These are phyloP conservation scores for Blastocystis sp. DNA, from an alignment of 352 stramenopile species.

Conservation along the genomic window DNA sequence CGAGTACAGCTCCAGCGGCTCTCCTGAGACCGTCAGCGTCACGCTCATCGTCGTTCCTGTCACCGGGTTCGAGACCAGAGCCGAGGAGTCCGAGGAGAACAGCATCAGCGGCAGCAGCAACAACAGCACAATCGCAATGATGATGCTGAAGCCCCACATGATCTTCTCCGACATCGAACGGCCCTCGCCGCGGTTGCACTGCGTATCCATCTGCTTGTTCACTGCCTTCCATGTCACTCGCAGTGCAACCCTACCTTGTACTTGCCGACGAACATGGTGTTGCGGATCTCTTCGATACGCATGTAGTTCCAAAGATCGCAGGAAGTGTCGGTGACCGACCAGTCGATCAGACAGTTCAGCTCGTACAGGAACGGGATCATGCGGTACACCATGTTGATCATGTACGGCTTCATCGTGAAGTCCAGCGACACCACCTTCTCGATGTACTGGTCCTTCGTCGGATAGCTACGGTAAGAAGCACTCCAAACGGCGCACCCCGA, in stretches of 20 bases:
- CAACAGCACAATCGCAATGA: slow-evolving; percentile 35
- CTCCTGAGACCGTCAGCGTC: slow-evolving; percentile 3
- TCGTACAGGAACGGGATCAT: slow-evolving; percentile 54
- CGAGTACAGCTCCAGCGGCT: slow-evolving; percentile 35
- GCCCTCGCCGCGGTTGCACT: slow-evolving; percentile 17
- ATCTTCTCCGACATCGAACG: slow-evolving; percentile 7
- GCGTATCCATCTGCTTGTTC: slow-evolving; percentile 22
- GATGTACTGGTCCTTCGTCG: slow-evolving; percentile 52
- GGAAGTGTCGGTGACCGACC: slow-evolving; percentile 41
- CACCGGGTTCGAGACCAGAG: slow-evolving; percentile 50
- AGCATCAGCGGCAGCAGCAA: slow-evolving; percentile 44
- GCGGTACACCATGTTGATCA: slow-evolving; percentile 41
- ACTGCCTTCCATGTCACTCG: not conserved
- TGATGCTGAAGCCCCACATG: slow-evolving; percentile 46
- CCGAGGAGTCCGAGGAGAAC: slow-evolving; percentile 53
- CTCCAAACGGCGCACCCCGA: not conserved
- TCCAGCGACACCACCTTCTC: slow-evolving; percentile 46
- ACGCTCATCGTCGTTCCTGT: not conserved
- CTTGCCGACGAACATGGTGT: slow-evolving; percentile 52
- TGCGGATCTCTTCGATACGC: slow-evolving; percentile 48
- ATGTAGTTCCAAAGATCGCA: slow-evolving; percentile 46
- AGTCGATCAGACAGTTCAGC: slow-evolving; percentile 53
- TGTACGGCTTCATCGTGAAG: slow-evolving; percentile 32
- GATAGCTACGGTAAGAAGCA: not conserved
- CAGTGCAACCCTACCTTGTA: not conserved